Conservation (phyloP, 371 early-diverging fungal species). For the Rhizopus sp. region DNA sequence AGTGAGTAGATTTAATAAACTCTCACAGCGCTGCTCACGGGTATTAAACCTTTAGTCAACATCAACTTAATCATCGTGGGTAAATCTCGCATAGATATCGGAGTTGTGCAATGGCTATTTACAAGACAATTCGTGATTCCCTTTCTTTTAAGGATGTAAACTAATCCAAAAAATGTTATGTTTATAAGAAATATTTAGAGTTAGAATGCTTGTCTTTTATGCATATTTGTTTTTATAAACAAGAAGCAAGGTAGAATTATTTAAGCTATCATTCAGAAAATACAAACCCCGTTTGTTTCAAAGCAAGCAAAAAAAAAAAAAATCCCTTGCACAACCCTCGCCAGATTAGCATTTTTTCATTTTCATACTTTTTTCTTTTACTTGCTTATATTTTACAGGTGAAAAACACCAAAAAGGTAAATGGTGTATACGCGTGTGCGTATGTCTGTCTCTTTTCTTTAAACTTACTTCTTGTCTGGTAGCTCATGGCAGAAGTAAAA, state of each 20-base stretch:
- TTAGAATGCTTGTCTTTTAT: neutral
- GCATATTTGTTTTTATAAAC: too few relatives aligned
- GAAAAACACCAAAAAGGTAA: neutral
- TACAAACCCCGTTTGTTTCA: neutral
- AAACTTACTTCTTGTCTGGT: neutral
- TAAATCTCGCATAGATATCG: neutral
- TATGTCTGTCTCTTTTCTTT: neutral
- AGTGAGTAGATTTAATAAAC: neutral
- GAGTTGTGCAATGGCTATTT: neutral
- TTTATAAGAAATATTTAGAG: neutral
- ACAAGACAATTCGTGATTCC: neutral
- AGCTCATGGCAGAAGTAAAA: slow-evolving; percentile 3
- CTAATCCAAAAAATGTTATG: neutral
- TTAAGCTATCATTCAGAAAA: neutral
- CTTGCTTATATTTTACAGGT: too few relatives aligned
- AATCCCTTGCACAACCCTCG: neutral
- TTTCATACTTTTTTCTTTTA: neutral
- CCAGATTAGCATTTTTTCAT: neutral
- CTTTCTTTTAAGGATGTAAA: neutral
- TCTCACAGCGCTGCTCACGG: neutral
- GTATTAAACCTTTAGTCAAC: too few relatives aligned
- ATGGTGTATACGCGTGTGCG: too few relatives aligned
- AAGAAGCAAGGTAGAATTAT: too few relatives aligned
- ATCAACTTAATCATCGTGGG: neutral
- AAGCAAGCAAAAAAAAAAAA: too few relatives aligned